Conservation (phyloP, 192 early-diverging fungal species). For the Funneliformis geosporum region DNA sequence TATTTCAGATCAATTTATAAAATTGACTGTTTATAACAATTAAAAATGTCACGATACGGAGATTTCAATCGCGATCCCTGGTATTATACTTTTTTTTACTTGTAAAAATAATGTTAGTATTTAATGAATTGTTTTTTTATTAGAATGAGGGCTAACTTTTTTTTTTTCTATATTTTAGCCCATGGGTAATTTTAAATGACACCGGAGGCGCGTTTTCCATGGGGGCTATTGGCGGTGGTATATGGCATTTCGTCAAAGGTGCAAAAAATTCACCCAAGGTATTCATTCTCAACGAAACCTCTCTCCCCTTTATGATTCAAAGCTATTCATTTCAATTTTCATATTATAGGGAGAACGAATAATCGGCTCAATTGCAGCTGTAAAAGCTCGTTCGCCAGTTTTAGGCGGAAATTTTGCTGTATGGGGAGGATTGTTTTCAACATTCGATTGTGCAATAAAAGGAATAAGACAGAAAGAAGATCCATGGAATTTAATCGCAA, state of each 20-base stretch:
- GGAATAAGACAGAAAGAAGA: constrained; percentile 97
- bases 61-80: constrained; percentile 30
- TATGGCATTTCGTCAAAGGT: constrained; percentile 98
- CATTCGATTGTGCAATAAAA: constrained; percentile 94
- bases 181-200: constrained; percentile 86
- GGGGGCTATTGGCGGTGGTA: constrained; percentile 94
- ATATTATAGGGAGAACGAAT: constrained; percentile 78
- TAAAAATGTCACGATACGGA: constrained; percentile 24
- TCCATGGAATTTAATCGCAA: constrained; percentile 95
- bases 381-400: constrained; percentile 93
- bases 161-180: constrained; percentile 46
- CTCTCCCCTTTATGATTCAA: neutral
- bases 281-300: constrained; percentile 21
- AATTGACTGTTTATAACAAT: neutral
- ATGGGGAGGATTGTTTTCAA: constrained; percentile 98
- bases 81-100: neutral
- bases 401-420: constrained; percentile 99
- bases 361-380: constrained; percentile 78
- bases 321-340: neutral
- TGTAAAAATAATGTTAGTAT: neutral
- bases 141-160: neutral
- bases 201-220: constrained; percentile 89
- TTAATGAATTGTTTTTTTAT: neutral
- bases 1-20: neutral
- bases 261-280: constrained; percentile 96